phyloP scores from a whole-genome alignment of 2,329 filamentous ascomycete genomes.

The Clathrospora elynae region DNA sequence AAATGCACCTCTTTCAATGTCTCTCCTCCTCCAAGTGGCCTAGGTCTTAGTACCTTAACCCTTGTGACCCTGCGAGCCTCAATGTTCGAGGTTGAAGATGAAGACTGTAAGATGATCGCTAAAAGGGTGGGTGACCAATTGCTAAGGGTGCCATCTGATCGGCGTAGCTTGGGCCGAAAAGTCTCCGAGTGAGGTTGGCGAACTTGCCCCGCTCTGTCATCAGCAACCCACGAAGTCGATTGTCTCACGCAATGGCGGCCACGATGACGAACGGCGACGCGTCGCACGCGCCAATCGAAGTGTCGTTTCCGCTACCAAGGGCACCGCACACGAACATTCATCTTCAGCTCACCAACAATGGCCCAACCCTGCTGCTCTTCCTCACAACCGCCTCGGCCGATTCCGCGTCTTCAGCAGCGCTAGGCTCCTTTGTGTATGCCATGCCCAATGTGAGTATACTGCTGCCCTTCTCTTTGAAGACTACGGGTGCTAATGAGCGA shows the following conservation, averaged over 20 bases:
- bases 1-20: no score
- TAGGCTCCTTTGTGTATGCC: slow-evolving; percentile 93
- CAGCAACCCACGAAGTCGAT: slow-evolving; percentile 4
- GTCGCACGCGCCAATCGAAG: slow-evolving; percentile 54
- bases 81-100: no score
- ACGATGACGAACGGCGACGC: slow-evolving; percentile 17
- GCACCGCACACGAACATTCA: slow-evolving; percentile 63
- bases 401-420: slow-evolving; percentile 43
- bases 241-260: slow-evolving; percentile 26
- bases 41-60: no score
- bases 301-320: slow-evolving; percentile 63
- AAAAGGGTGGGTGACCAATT: background rate
- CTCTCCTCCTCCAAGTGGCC: background rate
- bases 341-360: slow-evolving; percentile 61
- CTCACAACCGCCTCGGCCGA: slow-evolving; percentile 58
- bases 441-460: slow-evolving; percentile 75
- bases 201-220: slow-evolving; percentile 5
- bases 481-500: slow-evolving; percentile 16
- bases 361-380: slow-evolving; percentile 61
- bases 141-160: no score
- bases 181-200: slow-evolving; percentile 2
- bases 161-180: no score
- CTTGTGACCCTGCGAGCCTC: no score
- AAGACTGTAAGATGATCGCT: no score
- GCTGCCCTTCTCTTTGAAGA: background rate